Percentiles rank a stretch among this genome's conserved stretches.
These are phyloP conservation scores for Stenogyne calaminthoides DNA, from an alignment of 305 asterid genomes.

Conservation along the genomic window DNA sequence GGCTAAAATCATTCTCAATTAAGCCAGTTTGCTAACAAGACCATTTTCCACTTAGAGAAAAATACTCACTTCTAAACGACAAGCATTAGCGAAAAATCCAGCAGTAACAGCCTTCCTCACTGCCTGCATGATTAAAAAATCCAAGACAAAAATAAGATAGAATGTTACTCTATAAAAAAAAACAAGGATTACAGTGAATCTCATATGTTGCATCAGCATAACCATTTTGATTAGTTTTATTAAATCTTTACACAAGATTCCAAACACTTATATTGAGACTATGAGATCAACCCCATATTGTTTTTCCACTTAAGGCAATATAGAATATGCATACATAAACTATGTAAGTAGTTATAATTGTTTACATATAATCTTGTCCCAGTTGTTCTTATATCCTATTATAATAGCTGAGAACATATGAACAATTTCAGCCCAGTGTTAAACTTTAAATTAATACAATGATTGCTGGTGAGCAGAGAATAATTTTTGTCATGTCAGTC, in stretches of 20 bases:
- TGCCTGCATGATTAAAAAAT: slow-evolving; percentile 50
- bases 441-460: background rate
- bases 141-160: slow-evolving; percentile 8
- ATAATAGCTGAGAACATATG: background rate
- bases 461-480: background rate
- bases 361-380: background rate
- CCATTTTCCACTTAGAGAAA: slow-evolving; percentile 9
- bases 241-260: background rate
- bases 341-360: background rate
- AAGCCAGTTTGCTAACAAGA: slow-evolving; percentile 4
- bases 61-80: slow-evolving; percentile 79
- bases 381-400: background rate
- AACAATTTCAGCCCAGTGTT: background rate
- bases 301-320: background rate
- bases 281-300: background rate
- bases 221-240: background rate
- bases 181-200: background rate
- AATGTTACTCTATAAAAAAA: background rate
- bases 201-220: background rate
- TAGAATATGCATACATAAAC: background rate
- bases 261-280: background rate
- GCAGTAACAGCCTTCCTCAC: slow-evolving; percentile 85
- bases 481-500: background rate
- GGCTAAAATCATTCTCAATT: background rate
- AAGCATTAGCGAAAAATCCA: slow-evolving; percentile 94